Percentiles rank a stretch among this genome's conserved stretches.
phyloP scores from a whole-genome alignment of 2,329 filamentous ascomycete genomes.

The Stachybotrys echinatus region DNA sequence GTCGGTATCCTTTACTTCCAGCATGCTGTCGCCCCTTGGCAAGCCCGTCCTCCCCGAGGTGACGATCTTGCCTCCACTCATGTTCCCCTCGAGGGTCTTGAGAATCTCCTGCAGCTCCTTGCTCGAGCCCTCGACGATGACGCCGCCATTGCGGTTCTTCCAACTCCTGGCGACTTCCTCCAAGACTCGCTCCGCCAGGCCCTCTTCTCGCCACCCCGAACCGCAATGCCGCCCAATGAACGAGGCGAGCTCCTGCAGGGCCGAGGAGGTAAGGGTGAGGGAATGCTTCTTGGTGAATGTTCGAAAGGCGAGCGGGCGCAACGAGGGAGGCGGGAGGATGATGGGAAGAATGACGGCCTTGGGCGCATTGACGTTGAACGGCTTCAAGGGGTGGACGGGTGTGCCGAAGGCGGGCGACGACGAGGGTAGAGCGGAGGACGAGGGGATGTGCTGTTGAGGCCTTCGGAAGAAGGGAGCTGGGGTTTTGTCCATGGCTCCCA shows the following conservation, averaged over 20 bases:
- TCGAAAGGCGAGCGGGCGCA: conserved; percentile 87
- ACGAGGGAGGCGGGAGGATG: conserved; percentile 76
- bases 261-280: conserved; percentile 82
- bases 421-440: conserved; percentile 66
- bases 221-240: conserved; percentile 95
- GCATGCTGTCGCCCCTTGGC: conserved; percentile 52
- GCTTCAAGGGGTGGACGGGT: conserved; percentile 71
- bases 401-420: conserved; percentile 90
- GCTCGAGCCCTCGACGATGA: conserved; percentile 82
- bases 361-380: conserved; percentile 48
- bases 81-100: conserved; percentile 77
- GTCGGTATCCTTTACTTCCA: conserved; percentile 52
- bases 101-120: conserved; percentile 76
- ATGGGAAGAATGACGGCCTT: conserved; percentile 76
- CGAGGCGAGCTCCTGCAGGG: conserved; percentile 74
- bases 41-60: conserved; percentile 42
- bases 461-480: conserved; percentile 32
- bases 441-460: conserved; percentile 23
- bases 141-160: conserved; percentile 84
- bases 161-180: conserved; percentile 88
- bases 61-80: conserved; percentile 75
- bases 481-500: conserved; percentile 29
- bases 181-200: conserved; percentile 83
- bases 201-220: conserved; percentile 93
- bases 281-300: conserved; percentile 98